phyloP scores from a whole-genome alignment of 1,284 basidiomycete genomes.

The Malassezia pachydermatis region DNA sequence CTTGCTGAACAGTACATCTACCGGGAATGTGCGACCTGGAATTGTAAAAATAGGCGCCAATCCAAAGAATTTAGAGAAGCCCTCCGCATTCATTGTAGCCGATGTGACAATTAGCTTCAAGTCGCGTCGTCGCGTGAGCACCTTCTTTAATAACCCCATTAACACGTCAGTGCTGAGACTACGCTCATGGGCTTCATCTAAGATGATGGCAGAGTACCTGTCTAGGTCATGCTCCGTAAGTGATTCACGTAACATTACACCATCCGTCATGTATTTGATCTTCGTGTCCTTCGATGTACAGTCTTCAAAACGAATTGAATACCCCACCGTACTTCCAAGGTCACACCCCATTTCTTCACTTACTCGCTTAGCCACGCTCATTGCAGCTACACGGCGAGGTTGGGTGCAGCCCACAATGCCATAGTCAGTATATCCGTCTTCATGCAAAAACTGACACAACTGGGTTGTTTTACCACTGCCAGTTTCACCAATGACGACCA shows the following conservation, averaged over 20 bases:
- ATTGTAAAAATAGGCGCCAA: slow-evolving; percentile 92
- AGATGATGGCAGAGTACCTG: slow-evolving; percentile 84
- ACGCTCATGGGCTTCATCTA: slow-evolving; percentile 94
- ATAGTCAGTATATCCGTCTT: slow-evolving; percentile 81
- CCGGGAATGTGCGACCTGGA: slow-evolving; percentile 94
- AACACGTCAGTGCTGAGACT: slow-evolving; percentile 90
- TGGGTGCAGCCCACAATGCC: slow-evolving; percentile 92
- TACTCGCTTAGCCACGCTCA: slow-evolving; percentile 97
- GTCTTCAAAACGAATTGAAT: slow-evolving; percentile 95
- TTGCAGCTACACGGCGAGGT: slow-evolving; percentile 90
- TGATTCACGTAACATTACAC: slow-evolving; percentile 86
- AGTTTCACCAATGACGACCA: slow-evolving; percentile 89
- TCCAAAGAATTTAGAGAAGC: slow-evolving; percentile 87
- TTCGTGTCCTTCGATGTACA: slow-evolving; percentile 82
- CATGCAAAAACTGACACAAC: slow-evolving; percentile 79
- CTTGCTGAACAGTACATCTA: slow-evolving; percentile 89
- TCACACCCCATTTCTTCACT: slow-evolving; percentile 77
- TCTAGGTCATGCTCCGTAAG: slow-evolving; percentile 91
- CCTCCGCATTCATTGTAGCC: slow-evolving; percentile 97
- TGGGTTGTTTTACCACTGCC: slow-evolving; percentile 93
- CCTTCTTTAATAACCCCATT: slow-evolving; percentile 88
- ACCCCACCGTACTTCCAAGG: slow-evolving; percentile 78
- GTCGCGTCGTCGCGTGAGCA: slow-evolving; percentile 78
- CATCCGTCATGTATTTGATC: slow-evolving; percentile 94
- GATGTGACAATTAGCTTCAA: slow-evolving; percentile 94